A percentile compares a stretch with the other conserved stretches of the same genome.
Conservation (phyloP, 352 stramenopile species). For the Globisporangium solare region DNA sequence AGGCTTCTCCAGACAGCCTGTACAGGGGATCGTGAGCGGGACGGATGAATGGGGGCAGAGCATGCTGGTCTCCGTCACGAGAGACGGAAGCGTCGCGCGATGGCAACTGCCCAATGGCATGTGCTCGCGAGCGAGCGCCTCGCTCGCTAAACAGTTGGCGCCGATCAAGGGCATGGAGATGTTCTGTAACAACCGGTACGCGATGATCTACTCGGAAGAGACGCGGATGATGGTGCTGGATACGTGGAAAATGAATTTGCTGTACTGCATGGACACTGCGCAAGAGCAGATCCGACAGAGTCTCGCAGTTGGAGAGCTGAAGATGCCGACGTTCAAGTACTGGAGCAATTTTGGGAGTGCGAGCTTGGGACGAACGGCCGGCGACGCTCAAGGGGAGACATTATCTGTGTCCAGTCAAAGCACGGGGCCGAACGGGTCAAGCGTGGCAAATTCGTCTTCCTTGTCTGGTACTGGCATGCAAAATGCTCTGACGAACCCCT, state of each 20-base stretch:
- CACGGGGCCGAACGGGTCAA: background rate
- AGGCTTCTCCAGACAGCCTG: slow-evolving; percentile 11
- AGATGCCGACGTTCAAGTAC: slow-evolving; percentile 20
- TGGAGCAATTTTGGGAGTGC: slow-evolving; percentile 1
- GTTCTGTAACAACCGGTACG: slow-evolving; percentile 66
- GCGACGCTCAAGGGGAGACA: background rate
- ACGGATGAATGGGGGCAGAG: slow-evolving; percentile 78
- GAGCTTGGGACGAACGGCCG: background rate
- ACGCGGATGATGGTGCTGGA: slow-evolving; percentile 77
- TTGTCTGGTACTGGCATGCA: slow-evolving; percentile 1
- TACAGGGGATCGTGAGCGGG: slow-evolving; percentile 60
- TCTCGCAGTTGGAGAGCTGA: slow-evolving; percentile 55
- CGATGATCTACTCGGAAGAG: slow-evolving; percentile 64
- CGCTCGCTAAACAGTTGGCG: slow-evolving; percentile 50
- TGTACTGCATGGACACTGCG: slow-evolving; percentile 72
- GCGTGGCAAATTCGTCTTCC: slow-evolving; percentile 6
- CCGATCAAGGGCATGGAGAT: slow-evolving; percentile 68
- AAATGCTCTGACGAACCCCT: background rate
- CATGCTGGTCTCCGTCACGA: slow-evolving; percentile 57
- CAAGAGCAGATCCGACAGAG: slow-evolving; percentile 78
- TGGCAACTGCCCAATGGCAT: slow-evolving; percentile 70
- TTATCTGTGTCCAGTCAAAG: slow-evolving; percentile 1
- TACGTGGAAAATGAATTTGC: slow-evolving; percentile 63
- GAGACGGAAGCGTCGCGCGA: slow-evolving; percentile 43
- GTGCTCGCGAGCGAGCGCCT: slow-evolving; percentile 47